Evolutionary conservation across 2,329 filamentous ascomycete genomes (phyloP).

Genomic region (Hypoxylon sp.): DNA sequence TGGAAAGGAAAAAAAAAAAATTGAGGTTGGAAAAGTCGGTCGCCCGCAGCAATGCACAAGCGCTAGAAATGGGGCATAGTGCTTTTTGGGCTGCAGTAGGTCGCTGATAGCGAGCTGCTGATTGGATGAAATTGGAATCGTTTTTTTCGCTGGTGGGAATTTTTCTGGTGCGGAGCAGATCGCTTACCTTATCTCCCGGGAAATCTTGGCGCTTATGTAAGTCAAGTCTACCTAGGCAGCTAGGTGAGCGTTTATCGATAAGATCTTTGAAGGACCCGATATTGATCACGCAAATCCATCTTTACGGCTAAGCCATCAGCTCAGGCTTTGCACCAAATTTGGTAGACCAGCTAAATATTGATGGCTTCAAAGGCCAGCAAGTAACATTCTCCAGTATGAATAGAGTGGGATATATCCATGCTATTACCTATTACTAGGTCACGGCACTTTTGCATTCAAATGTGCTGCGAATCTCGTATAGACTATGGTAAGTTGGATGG

Average conservation of each 20-base stretch:
- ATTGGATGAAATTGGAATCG: constrained; percentile 30
- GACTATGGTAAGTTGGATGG: no score
- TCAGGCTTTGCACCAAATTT: no score
- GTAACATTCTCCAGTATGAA: no score
- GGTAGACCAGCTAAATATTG: no score
- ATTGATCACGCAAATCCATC: no score
- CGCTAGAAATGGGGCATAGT: constrained; percentile 36
- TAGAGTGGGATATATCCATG: no score
- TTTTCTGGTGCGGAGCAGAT: constrained; percentile 48
- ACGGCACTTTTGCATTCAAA: no score
- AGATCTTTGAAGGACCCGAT: neutral
- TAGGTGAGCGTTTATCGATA: constrained; percentile 15
- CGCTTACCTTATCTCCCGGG: constrained; percentile 38
- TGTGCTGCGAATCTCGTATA: no score
- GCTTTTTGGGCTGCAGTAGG: constrained; percentile 29
- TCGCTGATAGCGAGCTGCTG: constrained; percentile 25
- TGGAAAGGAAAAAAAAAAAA: constrained; percentile 44
- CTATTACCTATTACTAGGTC: no score
- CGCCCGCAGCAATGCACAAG: constrained; percentile 25
- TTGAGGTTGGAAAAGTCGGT: constrained; percentile 37
- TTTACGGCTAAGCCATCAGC: no score
- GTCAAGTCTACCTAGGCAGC: neutral
- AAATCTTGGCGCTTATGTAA: constrained; percentile 44
- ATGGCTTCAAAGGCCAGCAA: no score
- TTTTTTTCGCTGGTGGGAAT: constrained; percentile 41